Evolutionary conservation across 176 grass and related monocot genomes (phyloP), one percentile per base, ranked within the genome.

Genomic region (Urochloa ruziziensis): DNA sequence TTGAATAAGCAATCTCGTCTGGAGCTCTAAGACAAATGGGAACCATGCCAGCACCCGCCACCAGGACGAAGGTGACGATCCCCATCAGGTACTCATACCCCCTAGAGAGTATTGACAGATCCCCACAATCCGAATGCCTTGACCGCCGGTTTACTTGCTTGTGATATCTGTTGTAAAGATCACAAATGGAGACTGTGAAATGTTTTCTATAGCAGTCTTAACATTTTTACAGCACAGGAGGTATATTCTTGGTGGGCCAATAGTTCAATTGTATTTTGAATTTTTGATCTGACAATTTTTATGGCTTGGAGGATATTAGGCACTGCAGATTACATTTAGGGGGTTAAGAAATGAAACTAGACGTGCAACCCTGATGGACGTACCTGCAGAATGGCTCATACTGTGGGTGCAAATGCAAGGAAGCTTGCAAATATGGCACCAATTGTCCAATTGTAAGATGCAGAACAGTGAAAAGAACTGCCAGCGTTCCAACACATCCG

Each of bases 371-470:
- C 33, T 74, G 49, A 34, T 74, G 44, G 66, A 70, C 42, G 46
- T 94, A 94, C 92, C 62, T 92, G 88, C 63, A 94, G 81, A 62
- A 93, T 80, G 43, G 95, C 92, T 88, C 92, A 94, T 87, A 90
- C 88, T 35, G 92, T 97, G 12, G 95, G 95, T 79, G 76, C 86
- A 52, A 97, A 94, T 40, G 95, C 92, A 73, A 94, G 86, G 77
- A 97, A 84, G 73, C 91, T 90, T 63, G 86, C 73, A 21, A 94
- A 92, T 84, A 97, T 94, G 70, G 94, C 95, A 58, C n/a, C n/a
- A 9, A 40, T 9, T 40, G 36, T 37, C 88, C 74, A n/a, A 93
- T 35, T 78, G 90, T 97, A 60, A 60, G 88, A 89, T 94, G 86
- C 52, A 92, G 86, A 77, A 94, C 36, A 53, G 83, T 79, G 88